A percentile compares a stretch with the other conserved stretches of the same genome.
These are phyloP conservation scores for Aspergillus unguis DNA, from an alignment of 2,329 filamentous ascomycete species.

Conservation along the genomic window DNA sequence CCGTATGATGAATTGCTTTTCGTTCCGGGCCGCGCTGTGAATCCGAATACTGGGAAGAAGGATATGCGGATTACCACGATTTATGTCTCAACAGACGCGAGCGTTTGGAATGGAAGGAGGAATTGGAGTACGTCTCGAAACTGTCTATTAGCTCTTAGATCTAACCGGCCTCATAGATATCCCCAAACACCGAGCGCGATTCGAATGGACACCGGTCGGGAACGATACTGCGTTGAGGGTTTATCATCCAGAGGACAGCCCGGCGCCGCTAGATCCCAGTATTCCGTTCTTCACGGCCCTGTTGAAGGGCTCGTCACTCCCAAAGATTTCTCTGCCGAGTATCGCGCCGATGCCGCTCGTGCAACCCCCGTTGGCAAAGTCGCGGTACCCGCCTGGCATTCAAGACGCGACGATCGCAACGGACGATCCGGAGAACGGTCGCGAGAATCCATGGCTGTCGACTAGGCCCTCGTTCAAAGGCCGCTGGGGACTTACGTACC, in stretches of 20 bases:
- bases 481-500: not conserved
- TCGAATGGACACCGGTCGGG: not conserved
- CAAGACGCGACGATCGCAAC: slow-evolving; percentile 1
- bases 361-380: not conserved
- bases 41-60: not conserved
- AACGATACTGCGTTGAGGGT: not conserved
- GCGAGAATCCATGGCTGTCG: slow-evolving; percentile 1
- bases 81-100: slow-evolving; percentile 2
- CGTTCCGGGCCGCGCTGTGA: not conserved
- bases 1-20: slow-evolving; percentile 5
- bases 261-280: not conserved
- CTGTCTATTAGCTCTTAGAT: not conserved
- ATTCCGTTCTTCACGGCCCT: slow-evolving; percentile 1
- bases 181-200: slow-evolving; percentile 5
- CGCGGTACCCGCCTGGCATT: not conserved
- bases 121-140: slow-evolving; percentile 2
- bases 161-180: not conserved
- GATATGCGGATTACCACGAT: not conserved
- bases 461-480: not conserved
- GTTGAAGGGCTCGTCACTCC: not conserved
- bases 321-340: not conserved
- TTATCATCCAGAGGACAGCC: not conserved
- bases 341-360: not conserved
- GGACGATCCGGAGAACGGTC: slow-evolving; percentile 2
- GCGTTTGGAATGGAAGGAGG: slow-evolving; percentile 7